phyloP scores from a whole-genome alignment of 495 filamentous ascomycete genomes.

The Neurospora hispaniola region DNA sequence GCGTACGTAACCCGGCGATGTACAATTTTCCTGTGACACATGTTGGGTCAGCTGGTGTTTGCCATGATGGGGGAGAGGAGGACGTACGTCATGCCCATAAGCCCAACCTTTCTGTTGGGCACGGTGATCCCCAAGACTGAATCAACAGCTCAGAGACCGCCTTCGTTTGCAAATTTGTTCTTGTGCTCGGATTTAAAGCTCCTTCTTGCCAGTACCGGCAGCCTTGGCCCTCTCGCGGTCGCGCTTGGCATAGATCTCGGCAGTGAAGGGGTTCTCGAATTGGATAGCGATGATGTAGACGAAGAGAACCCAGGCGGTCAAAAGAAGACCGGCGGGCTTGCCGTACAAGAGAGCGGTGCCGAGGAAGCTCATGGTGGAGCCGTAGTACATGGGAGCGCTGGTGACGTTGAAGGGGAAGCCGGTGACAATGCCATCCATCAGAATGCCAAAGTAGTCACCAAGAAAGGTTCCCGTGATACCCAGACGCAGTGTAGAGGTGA shows the following conservation, averaged over 20 bases:
- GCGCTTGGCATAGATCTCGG: conserved; percentile 86
- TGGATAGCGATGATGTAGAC: conserved; percentile 74
- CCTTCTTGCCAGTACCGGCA: conserved; percentile 30
- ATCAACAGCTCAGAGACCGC: background rate
- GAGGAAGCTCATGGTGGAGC: conserved; percentile 82
- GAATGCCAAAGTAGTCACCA: conserved; percentile 95
- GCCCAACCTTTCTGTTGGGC: background rate
- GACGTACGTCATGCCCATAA: background rate
- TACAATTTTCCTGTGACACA: background rate
- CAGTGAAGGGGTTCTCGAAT: conserved; percentile 97
- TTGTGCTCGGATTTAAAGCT: conserved; percentile 21
- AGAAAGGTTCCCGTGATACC: conserved; percentile 94
- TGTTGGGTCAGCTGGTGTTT: background rate
- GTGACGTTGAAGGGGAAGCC: conserved; percentile 94
- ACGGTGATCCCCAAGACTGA: background rate
- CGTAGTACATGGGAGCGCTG: conserved; percentile 92
- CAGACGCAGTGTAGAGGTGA: conserved; percentile 83
- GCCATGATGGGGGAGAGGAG: background rate
- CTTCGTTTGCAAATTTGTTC: background rate
- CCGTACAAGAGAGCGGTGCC: conserved; percentile 82
- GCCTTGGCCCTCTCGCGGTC: conserved; percentile 40
- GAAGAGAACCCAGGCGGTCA: conserved; percentile 65
- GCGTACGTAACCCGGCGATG: background rate
- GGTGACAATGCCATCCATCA: conserved; percentile 90
- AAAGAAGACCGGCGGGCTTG: conserved; percentile 73